These are phyloP conservation scores for Fraxinus dipetala DNA, from an alignment of 305 asterid species.

Conservation along the genomic window DNA sequence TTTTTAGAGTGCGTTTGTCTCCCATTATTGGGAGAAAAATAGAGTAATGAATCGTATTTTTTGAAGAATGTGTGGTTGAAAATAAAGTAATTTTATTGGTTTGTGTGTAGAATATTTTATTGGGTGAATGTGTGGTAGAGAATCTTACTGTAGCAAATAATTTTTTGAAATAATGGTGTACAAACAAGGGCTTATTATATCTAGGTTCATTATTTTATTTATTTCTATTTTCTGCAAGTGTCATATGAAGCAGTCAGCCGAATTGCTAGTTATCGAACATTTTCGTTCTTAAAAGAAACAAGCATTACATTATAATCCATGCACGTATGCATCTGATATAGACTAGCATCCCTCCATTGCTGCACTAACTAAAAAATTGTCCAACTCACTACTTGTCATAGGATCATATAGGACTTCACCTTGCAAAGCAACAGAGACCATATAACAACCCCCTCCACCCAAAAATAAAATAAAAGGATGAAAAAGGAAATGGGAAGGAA, in stretches of 20 bases:
- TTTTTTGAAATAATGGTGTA: too few relatives aligned
- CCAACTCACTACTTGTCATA: not conserved
- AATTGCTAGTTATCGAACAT: not conserved
- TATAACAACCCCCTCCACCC: not conserved
- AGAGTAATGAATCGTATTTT: too few relatives aligned
- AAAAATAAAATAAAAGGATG: not conserved
- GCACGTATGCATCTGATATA: not conserved
- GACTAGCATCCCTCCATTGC: not conserved
- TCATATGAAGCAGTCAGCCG: not conserved
- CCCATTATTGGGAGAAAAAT: too few relatives aligned
- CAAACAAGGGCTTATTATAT: not conserved
- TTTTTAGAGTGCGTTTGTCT: not conserved
- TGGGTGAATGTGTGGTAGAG: too few relatives aligned
- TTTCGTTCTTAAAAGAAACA: not conserved
- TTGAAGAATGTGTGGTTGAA: too few relatives aligned
- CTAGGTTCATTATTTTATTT: not conserved
- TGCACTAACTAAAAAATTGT: not conserved
- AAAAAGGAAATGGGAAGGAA: not conserved
- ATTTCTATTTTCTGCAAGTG: not conserved
- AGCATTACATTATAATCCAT: not conserved
- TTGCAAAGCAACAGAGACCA: not conserved
- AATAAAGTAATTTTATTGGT: too few relatives aligned
- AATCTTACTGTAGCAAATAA: too few relatives aligned
- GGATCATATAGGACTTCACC: not conserved
- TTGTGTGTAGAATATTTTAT: too few relatives aligned